These are phyloP conservation scores for Miscanthus sacchariflorus DNA, from an alignment of 202 grass and related monocot species.

Conservation along the genomic window DNA sequence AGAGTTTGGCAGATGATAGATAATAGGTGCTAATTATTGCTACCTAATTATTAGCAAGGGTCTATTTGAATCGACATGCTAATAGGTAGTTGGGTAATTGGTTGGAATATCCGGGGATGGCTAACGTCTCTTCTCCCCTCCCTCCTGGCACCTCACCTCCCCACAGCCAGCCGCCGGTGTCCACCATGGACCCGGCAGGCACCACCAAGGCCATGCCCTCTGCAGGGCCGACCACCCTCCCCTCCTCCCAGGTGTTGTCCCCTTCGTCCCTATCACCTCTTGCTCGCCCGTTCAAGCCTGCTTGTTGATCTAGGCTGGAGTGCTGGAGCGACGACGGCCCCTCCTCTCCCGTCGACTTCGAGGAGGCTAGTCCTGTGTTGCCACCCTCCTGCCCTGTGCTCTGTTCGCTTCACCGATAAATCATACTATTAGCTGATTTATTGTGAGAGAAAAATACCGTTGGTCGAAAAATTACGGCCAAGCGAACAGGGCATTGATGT, in stretches of 20 bases:
- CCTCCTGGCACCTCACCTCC: neutral
- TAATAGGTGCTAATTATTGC: neutral
- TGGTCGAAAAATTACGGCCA: too few species aligned
- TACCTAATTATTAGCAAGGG: neutral
- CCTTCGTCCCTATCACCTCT: neutral
- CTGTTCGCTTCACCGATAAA: too few species aligned
- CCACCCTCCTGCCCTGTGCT: neutral
- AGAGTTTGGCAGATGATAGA: neutral
- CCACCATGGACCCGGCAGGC: neutral
- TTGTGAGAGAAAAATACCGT: too few species aligned
- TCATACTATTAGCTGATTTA: too few species aligned
- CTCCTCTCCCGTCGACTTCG: neutral
- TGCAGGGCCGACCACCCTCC: neutral
- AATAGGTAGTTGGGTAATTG: neutral
- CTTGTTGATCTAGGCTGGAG: neutral
- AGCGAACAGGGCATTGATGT: neutral
- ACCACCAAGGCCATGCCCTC: neutral
- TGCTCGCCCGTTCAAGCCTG: too few species aligned
- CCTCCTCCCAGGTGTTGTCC: too few species aligned
- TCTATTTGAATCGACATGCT: neutral
- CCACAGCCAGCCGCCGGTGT: neutral
- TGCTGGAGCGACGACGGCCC: neutral
- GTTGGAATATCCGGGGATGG: neutral
- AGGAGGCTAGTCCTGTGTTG: neutral
- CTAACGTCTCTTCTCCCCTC: neutral